Base-by-base conservation (phyloP, 805 yeast species). In the Nakazawaea ishiwadae region DNA sequence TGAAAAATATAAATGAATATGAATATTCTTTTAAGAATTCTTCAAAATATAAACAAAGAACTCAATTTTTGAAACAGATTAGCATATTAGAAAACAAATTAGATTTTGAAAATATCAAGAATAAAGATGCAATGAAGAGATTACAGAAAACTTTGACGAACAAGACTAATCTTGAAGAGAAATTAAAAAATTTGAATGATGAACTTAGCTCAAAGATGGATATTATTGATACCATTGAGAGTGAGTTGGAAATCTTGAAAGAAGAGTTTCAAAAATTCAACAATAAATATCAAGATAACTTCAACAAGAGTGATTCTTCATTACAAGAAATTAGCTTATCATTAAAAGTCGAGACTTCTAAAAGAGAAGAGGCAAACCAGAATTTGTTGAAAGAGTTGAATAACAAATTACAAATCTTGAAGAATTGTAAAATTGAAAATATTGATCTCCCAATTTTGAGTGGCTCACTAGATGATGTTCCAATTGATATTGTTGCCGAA, bases 381-480 rank as follows among this genome's bases (percentile, higher is more conserved):
- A 70, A 69, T 19, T 51, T 75, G 5, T 79, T 80, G 30, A 73
- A 73, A 44, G 52, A 68, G 4, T 77, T 73, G 45, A 54, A 76
- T 24, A 85, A 79, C 37, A 73, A 81, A 52, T 62, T 77, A 7
- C 73, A 75, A 47, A 64, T 77, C 15, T 66, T 89, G 45, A 79
- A 81, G 48, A 78, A 76, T 48, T 85, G 96, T 60, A 86, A 84
- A 51, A 71, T 90, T 44, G 85, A 85, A 40, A 81, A 75, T 42
- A 68, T 84, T 17, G 64, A 68, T 11, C 53, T 88, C 12, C 95
- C 96, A 1, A 58, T 86, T 23, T 50, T 56, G 5, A 75, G 73
- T 19, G 89, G 89, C 0, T 68, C 78, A 10, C 60, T 84, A 26
- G 82, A 77, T 15, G 69, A 65, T 19, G 63, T 87, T 18, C 81